Evolutionary conservation across 768 basidiomycete genomes (phyloP).

Genomic region (Hemileccinum impolitum): DNA sequence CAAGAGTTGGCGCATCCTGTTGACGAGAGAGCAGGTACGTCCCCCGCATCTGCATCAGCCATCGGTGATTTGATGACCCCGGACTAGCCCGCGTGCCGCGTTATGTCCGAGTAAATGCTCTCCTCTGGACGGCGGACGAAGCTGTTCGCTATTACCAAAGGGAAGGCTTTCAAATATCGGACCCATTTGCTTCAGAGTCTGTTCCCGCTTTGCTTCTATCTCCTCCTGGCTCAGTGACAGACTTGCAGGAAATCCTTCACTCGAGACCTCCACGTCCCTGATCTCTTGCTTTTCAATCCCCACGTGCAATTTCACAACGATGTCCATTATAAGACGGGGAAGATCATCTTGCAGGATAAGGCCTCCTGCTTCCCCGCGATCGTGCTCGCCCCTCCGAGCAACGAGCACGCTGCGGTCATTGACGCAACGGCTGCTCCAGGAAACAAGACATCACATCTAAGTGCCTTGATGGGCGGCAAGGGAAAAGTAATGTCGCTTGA

Average conservation of each 20-base stretch:
- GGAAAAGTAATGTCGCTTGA: constrained; percentile 57
- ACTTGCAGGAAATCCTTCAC: constrained; percentile 56
- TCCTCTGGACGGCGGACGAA: constrained; percentile 61
- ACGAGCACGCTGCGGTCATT: constrained; percentile 57
- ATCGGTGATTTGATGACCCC: neutral
- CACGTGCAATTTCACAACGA: constrained; percentile 65
- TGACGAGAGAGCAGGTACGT: constrained; percentile 63
- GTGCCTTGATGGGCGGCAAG: constrained; percentile 79
- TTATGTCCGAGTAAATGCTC: constrained; percentile 81
- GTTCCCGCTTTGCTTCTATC: neutral
- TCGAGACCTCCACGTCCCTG: constrained; percentile 75
- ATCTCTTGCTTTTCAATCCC: constrained; percentile 78
- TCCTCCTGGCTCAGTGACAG: constrained; percentile 1
- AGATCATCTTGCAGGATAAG: constrained; percentile 93
- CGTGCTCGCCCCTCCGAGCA: constrained; percentile 71
- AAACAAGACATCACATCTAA: constrained; percentile 95
- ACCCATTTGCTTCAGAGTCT: constrained; percentile 54
- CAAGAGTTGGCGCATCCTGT: constrained; percentile 58
- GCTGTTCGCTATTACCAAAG: constrained; percentile 56
- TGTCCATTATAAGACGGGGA: constrained; percentile 68
- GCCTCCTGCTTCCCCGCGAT: constrained; percentile 95
- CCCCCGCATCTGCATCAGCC: neutral
- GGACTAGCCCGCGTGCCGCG: constrained; percentile 66
- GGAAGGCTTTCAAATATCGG: constrained; percentile 52
- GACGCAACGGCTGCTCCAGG: constrained; percentile 97